Percentiles rank a stretch among this genome's conserved stretches.
phyloP scores from a whole-genome alignment of 2,329 filamentous ascomycete species.

The Alternaria gaisen region DNA sequence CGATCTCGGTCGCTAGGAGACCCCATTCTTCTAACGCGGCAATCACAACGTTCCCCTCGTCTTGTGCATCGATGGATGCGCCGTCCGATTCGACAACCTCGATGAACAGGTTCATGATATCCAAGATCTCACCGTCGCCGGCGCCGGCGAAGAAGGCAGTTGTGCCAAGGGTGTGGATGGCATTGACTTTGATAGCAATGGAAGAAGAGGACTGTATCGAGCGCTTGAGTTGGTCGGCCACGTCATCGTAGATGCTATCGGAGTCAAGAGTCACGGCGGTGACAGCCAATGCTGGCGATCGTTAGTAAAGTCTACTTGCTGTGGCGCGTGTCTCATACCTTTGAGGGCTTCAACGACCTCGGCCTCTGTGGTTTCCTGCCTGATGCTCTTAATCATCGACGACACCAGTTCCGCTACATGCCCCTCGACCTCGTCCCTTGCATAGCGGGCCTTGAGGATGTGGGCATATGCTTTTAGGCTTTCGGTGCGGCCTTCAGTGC shows the following conservation, averaged over 20 bases:
- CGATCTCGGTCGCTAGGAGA: constrained; percentile 78
- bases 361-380: constrained; percentile 70
- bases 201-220: constrained; percentile 73
- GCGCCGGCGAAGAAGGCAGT: constrained; percentile 80
- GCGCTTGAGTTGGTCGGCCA: constrained; percentile 66
- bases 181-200: constrained; percentile 69
- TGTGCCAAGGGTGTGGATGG: constrained; percentile 78
- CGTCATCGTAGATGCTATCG: constrained; percentile 71
- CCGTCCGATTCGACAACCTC: constrained; percentile 85
- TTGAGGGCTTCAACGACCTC: constrained; percentile 76
- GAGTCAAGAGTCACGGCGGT: constrained; percentile 73
- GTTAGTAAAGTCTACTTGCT: constrained; percentile 24
- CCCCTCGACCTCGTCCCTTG: constrained; percentile 67
- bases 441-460: constrained; percentile 73
- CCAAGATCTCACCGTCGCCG: constrained; percentile 70
- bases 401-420: constrained; percentile 69
- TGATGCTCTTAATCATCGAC: constrained; percentile 75
- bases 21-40: constrained; percentile 82
- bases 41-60: constrained; percentile 74
- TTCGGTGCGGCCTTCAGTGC: constrained; percentile 73
- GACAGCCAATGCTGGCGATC: constrained; percentile 66
- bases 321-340: constrained; percentile 46
- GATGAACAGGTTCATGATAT: constrained; percentile 77
- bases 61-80: constrained; percentile 72
- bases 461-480: constrained; percentile 69